A percentile compares a stretch with the other conserved stretches of the same genome.
Evolutionary conservation across 2,329 filamentous ascomycete species (phyloP).

Genomic region (Furcasterigmium sp.): DNA sequence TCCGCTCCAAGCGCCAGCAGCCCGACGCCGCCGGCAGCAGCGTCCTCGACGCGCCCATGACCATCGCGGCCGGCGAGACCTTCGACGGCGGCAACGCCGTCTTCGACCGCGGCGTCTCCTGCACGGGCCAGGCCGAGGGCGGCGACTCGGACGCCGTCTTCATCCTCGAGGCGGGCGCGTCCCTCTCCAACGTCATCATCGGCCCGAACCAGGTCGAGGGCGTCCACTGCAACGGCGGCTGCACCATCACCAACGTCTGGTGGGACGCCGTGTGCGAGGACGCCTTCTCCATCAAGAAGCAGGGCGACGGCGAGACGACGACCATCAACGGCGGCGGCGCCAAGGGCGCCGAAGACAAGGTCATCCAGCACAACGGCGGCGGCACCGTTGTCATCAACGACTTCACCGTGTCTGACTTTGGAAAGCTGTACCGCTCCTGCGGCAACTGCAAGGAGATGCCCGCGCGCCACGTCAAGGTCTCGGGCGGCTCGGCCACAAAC

Average conservation of each 20-base stretch:
- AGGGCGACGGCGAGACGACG: no score
- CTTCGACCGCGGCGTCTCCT: constrained; percentile 33
- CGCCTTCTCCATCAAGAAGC: constrained; percentile 34
- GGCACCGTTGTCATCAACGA: constrained; percentile 33
- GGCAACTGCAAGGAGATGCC: constrained; percentile 32
- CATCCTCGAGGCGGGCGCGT: constrained; percentile 42
- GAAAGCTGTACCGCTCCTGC: constrained; percentile 42
- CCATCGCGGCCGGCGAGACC: constrained; percentile 30
- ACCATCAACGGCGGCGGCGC: constrained; percentile 33
- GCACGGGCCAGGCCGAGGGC: constrained; percentile 7
- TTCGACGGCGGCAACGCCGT: constrained; percentile 44
- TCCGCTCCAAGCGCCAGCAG: no score
- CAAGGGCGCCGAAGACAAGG: constrained; percentile 34
- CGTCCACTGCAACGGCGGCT: constrained; percentile 43
- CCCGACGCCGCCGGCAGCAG: no score
- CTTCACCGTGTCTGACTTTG: constrained; percentile 37
- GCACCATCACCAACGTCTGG: constrained; percentile 36
- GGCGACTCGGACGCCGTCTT: constrained; percentile 36
- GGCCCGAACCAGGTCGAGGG: constrained; percentile 42
- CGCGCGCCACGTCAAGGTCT: constrained; percentile 1
- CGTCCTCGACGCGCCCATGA: no score
- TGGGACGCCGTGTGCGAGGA: constrained; percentile 37
- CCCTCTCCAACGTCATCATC: constrained; percentile 47
- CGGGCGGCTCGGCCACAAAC: constrained; percentile 27
- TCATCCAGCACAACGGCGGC: constrained; percentile 40